Percentiles rank a stretch among this genome's conserved stretches.
Evolutionary conservation across 352 stramenopile species (phyloP).

Genomic region (Phytopythium oedochilum): DNA sequence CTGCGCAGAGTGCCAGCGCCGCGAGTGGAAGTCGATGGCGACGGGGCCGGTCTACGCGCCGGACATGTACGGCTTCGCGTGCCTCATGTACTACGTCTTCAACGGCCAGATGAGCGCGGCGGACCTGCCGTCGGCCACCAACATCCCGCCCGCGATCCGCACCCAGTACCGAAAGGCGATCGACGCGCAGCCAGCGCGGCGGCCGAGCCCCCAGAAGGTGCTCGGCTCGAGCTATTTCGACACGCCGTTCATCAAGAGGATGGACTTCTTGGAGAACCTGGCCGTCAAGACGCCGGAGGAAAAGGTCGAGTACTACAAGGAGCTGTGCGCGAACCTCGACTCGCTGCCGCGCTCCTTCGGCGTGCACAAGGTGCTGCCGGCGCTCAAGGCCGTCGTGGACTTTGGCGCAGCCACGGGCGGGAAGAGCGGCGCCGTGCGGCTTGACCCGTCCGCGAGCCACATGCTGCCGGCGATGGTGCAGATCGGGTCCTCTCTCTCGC

Average conservation of each 20-base stretch:
- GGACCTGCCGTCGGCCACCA: conserved; percentile 53
- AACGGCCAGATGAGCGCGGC: conserved; percentile 55
- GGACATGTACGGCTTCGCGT: conserved; percentile 78
- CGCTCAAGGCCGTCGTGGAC: conserved; percentile 78
- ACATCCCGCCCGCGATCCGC: conserved; percentile 60
- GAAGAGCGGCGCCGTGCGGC: conserved; percentile 62
- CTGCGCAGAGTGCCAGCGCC: conserved; percentile 75
- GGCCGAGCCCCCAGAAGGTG: conserved; percentile 85
- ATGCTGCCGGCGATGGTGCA: conserved; percentile 88
- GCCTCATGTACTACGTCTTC: conserved; percentile 74
- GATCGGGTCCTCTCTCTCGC: conserved; percentile 68
- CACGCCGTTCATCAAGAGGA: conserved; percentile 90
- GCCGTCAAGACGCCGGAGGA: conserved; percentile 91
- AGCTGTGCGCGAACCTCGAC: conserved; percentile 70
- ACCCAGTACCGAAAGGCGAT: conserved; percentile 83
- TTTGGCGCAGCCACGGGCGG: conserved; percentile 53
- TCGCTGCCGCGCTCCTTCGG: conserved; percentile 67
- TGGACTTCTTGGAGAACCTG: conserved; percentile 93
- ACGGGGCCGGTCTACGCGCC: conserved; percentile 45
- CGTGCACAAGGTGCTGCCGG: conserved; percentile 85
- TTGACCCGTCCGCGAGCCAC: conserved; percentile 82
- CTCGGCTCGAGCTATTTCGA: conserved; percentile 90
- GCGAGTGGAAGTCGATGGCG: conserved; percentile 64
- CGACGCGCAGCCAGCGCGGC: conserved; percentile 46
- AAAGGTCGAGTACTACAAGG: conserved; percentile 94